Conservation (phyloP, 371 early-diverging fungal genomes). For the Thermomucor indicae-seudaticae region DNA sequence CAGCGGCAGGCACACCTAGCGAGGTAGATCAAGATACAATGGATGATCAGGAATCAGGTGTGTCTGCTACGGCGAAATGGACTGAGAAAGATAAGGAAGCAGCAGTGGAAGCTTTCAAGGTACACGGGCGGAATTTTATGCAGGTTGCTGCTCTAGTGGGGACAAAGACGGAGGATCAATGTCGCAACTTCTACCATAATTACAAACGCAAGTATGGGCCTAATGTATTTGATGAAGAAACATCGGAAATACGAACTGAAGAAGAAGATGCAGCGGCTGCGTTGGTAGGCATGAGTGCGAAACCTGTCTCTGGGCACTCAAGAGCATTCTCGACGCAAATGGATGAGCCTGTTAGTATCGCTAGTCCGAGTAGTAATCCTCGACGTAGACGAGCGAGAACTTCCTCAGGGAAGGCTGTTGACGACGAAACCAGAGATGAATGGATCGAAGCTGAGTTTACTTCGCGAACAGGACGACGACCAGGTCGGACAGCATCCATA, state of each 20-base stretch:
- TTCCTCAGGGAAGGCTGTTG: slow-evolving; percentile 12
- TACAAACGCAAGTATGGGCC: slow-evolving; percentile 65
- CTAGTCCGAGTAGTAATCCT: too few relatives aligned
- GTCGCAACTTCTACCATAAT: slow-evolving; percentile 77
- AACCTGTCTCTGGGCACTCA: slow-evolving; percentile 19
- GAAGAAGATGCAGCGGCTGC: slow-evolving; percentile 55
- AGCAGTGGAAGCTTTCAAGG: slow-evolving; percentile 71
- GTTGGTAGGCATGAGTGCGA: slow-evolving; percentile 44
- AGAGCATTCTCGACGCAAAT: slow-evolving; percentile 8
- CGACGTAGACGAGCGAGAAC: slow-evolving; percentile 11
- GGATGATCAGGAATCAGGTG: slow-evolving; percentile 24
- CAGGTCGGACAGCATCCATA: slow-evolving; percentile 20
- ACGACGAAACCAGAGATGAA: slow-evolving; percentile 5
- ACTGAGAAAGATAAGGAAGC: slow-evolving; percentile 67
- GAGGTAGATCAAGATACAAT: slow-evolving; percentile 20
- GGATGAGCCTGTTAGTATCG: slow-evolving; percentile 7
- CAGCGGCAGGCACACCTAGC: neutral
- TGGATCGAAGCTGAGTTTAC: slow-evolving; percentile 27
- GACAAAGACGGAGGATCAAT: slow-evolving; percentile 78
- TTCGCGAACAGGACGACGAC: slow-evolving; percentile 17
- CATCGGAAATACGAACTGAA: slow-evolving; percentile 37
- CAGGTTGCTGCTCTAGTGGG: slow-evolving; percentile 67
- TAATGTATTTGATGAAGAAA: slow-evolving; percentile 57
- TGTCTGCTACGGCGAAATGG: slow-evolving; percentile 60
- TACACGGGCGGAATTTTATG: slow-evolving; percentile 71